Conservation (phyloP, 2,329 filamentous ascomycete genomes). For the Fusarium xylarioides region DNA sequence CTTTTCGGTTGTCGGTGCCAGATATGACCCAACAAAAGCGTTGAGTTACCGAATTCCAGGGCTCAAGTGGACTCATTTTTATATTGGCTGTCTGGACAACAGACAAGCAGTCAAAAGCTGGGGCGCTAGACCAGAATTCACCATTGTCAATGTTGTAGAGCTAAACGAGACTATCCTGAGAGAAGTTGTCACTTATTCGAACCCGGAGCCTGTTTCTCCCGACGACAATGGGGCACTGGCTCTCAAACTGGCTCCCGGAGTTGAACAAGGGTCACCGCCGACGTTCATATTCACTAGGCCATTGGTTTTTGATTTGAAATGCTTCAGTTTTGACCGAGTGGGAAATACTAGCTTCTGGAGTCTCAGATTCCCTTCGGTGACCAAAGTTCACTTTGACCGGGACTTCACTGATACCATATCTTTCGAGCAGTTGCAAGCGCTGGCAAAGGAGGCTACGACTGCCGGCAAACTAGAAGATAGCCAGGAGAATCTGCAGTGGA, state of each 20-base stretch:
- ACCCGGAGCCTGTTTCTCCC: constrained; percentile 52
- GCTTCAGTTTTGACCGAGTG: constrained; percentile 80
- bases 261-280: constrained; percentile 54
- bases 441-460: constrained; percentile 67
- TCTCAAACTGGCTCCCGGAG: constrained; percentile 57
- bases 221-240: constrained; percentile 53
- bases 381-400: constrained; percentile 81
- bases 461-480: constrained; percentile 61
- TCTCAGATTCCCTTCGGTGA: constrained; percentile 78
- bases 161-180: constrained; percentile 62
- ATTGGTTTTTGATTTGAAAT: constrained; percentile 81
- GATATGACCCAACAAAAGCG: constrained; percentile 72
- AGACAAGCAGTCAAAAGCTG: constrained; percentile 64
- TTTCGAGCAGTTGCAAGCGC: constrained; percentile 73
- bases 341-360: constrained; percentile 76
- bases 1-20: constrained; percentile 80
- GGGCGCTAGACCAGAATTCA: constrained; percentile 66
- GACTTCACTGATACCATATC: constrained; percentile 73
- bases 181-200: constrained; percentile 59
- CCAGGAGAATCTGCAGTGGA: constrained; percentile 70
- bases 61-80: constrained; percentile 81
- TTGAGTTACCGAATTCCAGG: constrained; percentile 61
- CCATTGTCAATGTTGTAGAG: constrained; percentile 71
- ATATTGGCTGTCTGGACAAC: constrained; percentile 79
- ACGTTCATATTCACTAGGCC: constrained; percentile 72